These are phyloP conservation scores for Aspergillus uvarum DNA, from an alignment of 2,329 filamentous ascomycete species.

Conservation along the genomic window DNA sequence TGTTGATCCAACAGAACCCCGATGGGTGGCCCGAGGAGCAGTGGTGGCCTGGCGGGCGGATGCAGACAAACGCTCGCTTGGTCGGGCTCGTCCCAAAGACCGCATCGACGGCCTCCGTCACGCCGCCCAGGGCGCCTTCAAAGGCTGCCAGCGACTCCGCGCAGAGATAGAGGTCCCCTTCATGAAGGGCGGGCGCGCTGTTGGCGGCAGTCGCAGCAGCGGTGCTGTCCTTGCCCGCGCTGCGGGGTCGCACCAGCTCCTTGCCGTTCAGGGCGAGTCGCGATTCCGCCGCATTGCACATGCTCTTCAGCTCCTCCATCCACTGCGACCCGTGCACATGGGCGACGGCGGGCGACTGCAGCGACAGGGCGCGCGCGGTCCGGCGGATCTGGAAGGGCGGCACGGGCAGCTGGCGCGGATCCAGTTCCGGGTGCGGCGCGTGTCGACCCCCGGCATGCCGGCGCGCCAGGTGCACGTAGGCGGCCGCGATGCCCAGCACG, in stretches of 20 bases:
- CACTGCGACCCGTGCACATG: slow-evolving; percentile 88
- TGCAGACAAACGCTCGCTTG: slow-evolving; percentile 82
- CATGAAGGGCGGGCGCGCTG: slow-evolving; percentile 63
- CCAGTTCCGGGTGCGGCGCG: slow-evolving; percentile 64
- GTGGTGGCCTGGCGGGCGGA: slow-evolving; percentile 92
- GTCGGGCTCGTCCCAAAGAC: slow-evolving; percentile 68
- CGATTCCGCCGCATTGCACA: slow-evolving; percentile 78
- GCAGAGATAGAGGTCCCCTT: slow-evolving; percentile 89
- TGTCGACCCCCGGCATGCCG: slow-evolving; percentile 70
- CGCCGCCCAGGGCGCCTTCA: slow-evolving; percentile 85
- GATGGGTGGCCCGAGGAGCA: slow-evolving; percentile 87
- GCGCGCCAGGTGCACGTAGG: slow-evolving; percentile 86
- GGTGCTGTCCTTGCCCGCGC: slow-evolving; percentile 37
- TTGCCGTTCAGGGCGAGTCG: slow-evolving; percentile 75
- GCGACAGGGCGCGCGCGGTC: slow-evolving; percentile 67
- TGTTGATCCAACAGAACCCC: slow-evolving; percentile 98
- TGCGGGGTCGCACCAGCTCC: slow-evolving; percentile 67
- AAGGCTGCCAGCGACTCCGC: slow-evolving; percentile 82
- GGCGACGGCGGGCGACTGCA: slow-evolving; percentile 75
- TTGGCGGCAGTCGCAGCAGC: slow-evolving; percentile 26
- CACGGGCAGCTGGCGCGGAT: slow-evolving; percentile 55
- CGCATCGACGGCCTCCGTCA: slow-evolving; percentile 87
- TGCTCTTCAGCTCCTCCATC: slow-evolving; percentile 86
- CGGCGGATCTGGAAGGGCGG: slow-evolving; percentile 84
- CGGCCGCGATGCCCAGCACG: slow-evolving; percentile 76